These are phyloP conservation scores for Rhizophora mangle DNA, from an alignment of 345 rosid species.

Conservation along the genomic window DNA sequence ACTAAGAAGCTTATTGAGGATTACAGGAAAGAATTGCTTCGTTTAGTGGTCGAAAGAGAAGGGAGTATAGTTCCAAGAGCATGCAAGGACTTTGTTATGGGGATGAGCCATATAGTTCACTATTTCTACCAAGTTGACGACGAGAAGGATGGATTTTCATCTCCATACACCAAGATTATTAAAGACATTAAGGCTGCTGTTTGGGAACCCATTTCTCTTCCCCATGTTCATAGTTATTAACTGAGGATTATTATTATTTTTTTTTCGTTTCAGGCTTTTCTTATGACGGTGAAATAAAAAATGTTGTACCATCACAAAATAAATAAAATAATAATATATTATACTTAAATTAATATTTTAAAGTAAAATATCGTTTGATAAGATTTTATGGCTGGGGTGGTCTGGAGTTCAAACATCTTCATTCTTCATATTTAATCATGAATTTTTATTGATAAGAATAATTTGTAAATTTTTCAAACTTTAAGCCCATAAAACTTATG, in stretches of 20 bases:
- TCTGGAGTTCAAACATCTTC: too few species aligned
- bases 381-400: too few species aligned
- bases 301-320: not conserved
- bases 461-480: too few species aligned
- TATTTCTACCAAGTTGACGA: not conserved
- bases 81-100: constrained; percentile 11
- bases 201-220: constrained; percentile 1
- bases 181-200: not conserved
- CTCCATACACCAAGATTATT: not conserved
- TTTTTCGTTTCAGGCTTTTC: too few species aligned
- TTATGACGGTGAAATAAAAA: too few species aligned
- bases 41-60: not conserved
- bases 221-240: too few species aligned
- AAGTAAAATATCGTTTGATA: too few species aligned
- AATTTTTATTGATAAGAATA: too few species aligned
- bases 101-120: constrained; percentile 4
- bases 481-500: too few species aligned
- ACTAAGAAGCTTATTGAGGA: not conserved
- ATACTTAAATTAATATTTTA: too few species aligned
- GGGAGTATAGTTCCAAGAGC: constrained; percentile 9
- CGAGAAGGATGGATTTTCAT: not conserved
- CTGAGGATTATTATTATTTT: not conserved
- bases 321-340: too few species aligned
- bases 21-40: constrained; percentile 13
- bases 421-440: too few species aligned